Base-by-base conservation (phyloP, 768 basidiomycete genomes). In the Naganishia vaughanmartiniae region DNA sequence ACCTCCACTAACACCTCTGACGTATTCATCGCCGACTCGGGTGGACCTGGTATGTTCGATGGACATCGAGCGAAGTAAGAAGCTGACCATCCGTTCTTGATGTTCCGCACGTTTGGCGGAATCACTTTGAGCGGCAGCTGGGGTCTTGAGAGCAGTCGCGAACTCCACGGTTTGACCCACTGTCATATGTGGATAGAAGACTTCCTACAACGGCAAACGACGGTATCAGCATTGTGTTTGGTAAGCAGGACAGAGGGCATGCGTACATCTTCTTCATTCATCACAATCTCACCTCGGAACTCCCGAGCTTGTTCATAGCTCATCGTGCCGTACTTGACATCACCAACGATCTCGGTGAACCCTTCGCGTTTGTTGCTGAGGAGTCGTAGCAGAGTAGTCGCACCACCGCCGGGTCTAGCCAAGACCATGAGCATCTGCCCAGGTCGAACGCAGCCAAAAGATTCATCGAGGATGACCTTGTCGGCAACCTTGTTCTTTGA, bases 351-450 rank as follows among this genome's bases (percentile, higher is more conserved):
- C 1, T 83, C 78, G 70, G 89, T 85, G 73, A 85, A 93, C 70
- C 90, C 90, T 2, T 82, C 80, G 0, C 87, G 86, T 69, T 88
- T 86, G 74, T 93, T 92, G 11, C 92, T 85, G 33, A 94, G 84
- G 0, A 85, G 85, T 78, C 91, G 91, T 67, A 96, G 86, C 54
- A 95, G 83, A 0, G 93, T 91, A 30, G 86, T 88, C 78, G 91
- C 93, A 0, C 93, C 92, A 0, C 89, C 87, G 17, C 91, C 91
- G 0, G 92, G 92, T 34, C 90, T 84, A 7, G 92, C 92, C 24
- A 93, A 74, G 0, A 80, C 76, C 45, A 77, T 58, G 74, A 87
- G 84, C 87, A 89, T 88, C 73, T 89, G 87, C 30, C 88, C 87
- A 0, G 87, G 85, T 17, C 83, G 81, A 34, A 88, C 82, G 14